Conservation (phyloP, 106 monocot genomes). For the Acorus gramineus region DNA sequence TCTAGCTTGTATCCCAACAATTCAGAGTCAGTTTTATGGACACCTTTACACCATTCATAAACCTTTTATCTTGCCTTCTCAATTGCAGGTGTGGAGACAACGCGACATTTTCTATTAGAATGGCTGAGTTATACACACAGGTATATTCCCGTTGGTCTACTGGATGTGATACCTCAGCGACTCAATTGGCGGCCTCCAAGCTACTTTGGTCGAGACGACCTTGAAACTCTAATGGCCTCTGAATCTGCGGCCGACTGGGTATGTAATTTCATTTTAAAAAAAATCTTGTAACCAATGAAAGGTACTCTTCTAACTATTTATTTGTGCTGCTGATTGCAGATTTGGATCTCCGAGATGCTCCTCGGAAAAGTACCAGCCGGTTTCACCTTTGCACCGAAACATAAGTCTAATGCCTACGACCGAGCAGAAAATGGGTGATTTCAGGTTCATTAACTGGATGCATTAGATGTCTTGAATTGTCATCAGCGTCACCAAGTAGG, state of each 20-base stretch:
- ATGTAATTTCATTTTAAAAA: neutral
- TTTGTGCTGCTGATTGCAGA: conserved; percentile 21
- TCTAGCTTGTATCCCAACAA: no score
- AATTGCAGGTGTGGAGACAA: conserved; percentile 76
- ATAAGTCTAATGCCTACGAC: conserved; percentile 74
- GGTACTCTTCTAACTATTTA: no score
- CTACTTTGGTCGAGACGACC: conserved; percentile 80
- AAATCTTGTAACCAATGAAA: no score
- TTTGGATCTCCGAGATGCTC: conserved; percentile 84
- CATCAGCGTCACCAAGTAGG: no score
- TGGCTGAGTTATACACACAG: conserved; percentile 93
- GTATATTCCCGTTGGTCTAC: conserved; percentile 72
- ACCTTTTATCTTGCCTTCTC: neutral
- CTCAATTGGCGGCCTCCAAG: conserved; percentile 88
- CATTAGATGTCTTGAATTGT: no score
- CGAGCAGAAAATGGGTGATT: conserved; percentile 48
- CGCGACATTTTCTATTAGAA: conserved; percentile 79
- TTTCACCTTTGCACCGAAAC: conserved; percentile 57
- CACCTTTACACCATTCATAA: no score
- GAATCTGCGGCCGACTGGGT: conserved; percentile 99
- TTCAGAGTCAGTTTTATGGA: no score
- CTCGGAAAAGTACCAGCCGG: conserved; percentile 84
- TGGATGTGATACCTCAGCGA: conserved; percentile 77
- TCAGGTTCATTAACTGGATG: neutral
- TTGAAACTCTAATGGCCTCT: conserved; percentile 91